Evolutionary conservation across 176 grass and related monocot species (phyloP).

Genomic region (Ensete ventricosum): DNA sequence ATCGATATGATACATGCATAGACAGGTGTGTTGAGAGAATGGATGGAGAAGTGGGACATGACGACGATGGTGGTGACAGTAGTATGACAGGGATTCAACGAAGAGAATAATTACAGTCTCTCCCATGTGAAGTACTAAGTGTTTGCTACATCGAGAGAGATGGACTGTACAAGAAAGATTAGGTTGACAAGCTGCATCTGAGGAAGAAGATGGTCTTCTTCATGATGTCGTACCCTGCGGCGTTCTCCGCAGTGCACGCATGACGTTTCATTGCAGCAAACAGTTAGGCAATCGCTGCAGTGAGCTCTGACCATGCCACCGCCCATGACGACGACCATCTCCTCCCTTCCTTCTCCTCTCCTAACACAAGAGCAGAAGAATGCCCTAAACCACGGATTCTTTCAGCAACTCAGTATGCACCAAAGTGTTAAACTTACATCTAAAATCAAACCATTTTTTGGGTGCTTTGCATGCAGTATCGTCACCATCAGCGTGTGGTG

Average conservation of each 20-base stretch:
- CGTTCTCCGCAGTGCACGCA: not conserved
- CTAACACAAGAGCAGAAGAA: too few relatives aligned
- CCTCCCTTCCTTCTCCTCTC: not conserved
- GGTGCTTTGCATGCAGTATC: too few relatives aligned
- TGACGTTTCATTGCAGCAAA: not conserved
- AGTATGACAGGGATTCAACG: not conserved
- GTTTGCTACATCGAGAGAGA: not conserved
- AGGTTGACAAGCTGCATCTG: not conserved
- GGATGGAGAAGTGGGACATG: not conserved
- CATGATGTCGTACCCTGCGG: not conserved
- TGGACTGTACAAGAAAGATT: not conserved
- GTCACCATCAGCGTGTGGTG: too few relatives aligned
- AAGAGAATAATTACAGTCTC: not conserved
- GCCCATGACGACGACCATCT: not conserved
- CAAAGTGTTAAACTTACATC: too few relatives aligned
- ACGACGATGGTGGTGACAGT: too few relatives aligned
- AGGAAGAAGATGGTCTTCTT: not conserved
- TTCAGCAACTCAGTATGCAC: too few relatives aligned
- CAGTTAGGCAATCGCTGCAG: not conserved
- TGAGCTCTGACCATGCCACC: not conserved
- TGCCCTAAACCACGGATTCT: too few relatives aligned
- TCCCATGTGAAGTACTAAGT: not conserved
- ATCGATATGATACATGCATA: too few relatives aligned
- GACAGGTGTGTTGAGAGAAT: not conserved
- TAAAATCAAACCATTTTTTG: too few relatives aligned